Conservation (phyloP, 164 flowering plant species). For the Nelumbo lutea region DNA sequence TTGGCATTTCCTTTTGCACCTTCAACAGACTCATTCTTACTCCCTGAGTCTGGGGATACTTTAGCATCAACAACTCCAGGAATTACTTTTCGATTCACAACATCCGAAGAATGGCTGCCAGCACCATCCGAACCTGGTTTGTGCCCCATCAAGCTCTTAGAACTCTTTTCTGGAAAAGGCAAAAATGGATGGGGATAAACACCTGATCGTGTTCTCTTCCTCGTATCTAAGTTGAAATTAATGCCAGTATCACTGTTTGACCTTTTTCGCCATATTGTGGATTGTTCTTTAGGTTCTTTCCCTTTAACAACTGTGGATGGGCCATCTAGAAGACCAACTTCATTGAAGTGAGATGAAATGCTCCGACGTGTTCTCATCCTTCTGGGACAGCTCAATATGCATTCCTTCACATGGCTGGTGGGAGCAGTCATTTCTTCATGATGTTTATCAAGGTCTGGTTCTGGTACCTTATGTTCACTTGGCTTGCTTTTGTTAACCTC, state of each 20-base stretch:
- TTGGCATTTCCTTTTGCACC: conserved; percentile 16
- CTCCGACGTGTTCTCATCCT: conserved; percentile 34
- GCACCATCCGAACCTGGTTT: conserved; percentile 8
- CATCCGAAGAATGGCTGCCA: conserved; percentile 5
- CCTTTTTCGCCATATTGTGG: conserved; percentile 15
- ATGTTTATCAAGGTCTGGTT: conserved; percentile 4
- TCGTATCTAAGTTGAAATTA: conserved; percentile 12
- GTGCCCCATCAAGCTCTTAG: conserved; percentile 7
- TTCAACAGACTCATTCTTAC: conserved; percentile 15
- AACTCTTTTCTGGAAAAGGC: conserved; percentile 4
- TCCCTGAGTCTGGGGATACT: conserved; percentile 6
- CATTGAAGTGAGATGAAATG: conserved; percentile 12
- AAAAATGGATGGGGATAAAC: neutral
- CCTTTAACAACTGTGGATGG: conserved; percentile 11
- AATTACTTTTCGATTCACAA: conserved; percentile 11
- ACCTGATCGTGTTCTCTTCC: conserved; percentile 21
- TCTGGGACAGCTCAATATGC: conserved; percentile 24
- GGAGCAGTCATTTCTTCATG: conserved; percentile 6
- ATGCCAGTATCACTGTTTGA: conserved; percentile 8
- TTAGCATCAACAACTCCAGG: conserved; percentile 2
- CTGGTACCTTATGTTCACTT: conserved; percentile 14
- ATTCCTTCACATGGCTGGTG: conserved; percentile 1
- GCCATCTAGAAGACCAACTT: conserved; percentile 10
- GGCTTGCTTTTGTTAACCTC: conserved; percentile 12
- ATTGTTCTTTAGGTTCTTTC: conserved; percentile 15